Evolutionary conservation across 306 rosid species (phyloP), one percentile per base, ranked within the genome.

Genomic region (Quercus glauca): DNA sequence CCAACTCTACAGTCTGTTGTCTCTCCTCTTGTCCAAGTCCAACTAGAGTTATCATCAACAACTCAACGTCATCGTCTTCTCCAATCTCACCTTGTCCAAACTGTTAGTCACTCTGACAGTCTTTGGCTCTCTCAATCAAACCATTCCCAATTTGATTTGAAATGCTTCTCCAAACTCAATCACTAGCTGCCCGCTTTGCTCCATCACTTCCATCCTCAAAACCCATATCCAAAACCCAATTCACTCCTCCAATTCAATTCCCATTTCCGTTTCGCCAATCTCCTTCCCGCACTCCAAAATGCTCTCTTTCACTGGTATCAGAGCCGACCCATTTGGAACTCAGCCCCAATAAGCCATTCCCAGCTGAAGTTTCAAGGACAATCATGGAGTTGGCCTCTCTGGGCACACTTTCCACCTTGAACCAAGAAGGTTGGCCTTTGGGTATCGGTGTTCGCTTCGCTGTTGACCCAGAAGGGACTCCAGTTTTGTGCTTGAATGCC

Each of bases 351-450:
- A 91, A 87, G 87, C 97, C 97, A 3, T 84, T 81, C 21, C 95
- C 97, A 0, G 91, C 97, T n/a, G 97, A 94, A 86, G 88, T 90
- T 67, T 94, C 97, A 8, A 83, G 97, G 81, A 94, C 97, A 15
- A 87, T 94, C 19, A 80, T 94, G 95, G 99, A 92, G 81, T 77
- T 94, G 61, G 89, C 91, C 4, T 86, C 78, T 10, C 89, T 81
- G 9, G 99, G 97, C 1, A 91, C 97, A 9, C 91, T 94, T 41
- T 90, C 93, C 12, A 85, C 91, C 2, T 71, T 90, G 73, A 88
- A 82, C 57, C 81, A 76, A 49, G 90, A 87, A 25, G 93, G 93
- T 71, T 90, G 81, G 86, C 99, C 97, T 52, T 77, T 92, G 6
- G 99, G 97, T 1, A 76, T 89, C 41, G 99, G 99, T 9, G 95